Evolutionary conservation across 2,329 filamentous ascomycete genomes (phyloP).

Genomic region (Dothistroma septosporum): DNA sequence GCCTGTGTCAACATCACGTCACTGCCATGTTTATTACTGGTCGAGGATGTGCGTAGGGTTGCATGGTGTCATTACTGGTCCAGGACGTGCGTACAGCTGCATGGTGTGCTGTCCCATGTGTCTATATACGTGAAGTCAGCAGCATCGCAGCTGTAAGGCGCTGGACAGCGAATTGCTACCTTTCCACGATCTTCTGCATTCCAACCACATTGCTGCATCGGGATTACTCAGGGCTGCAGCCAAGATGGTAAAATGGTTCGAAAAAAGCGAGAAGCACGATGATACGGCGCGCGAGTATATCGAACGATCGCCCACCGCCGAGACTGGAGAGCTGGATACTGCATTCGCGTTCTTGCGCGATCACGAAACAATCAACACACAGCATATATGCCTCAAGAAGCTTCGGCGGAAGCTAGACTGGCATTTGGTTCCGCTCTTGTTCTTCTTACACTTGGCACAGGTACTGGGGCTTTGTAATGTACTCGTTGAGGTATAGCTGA

Average conservation of each 20-base stretch:
- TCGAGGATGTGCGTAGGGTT: not conserved
- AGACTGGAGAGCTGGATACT: slow-evolving; percentile 2
- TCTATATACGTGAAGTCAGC: not conserved
- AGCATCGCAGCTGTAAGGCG: no score
- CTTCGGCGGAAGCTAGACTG: slow-evolving; percentile 20
- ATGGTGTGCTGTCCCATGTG: not conserved
- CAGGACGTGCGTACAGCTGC: not conserved
- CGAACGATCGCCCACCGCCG: not conserved
- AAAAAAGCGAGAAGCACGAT: not conserved
- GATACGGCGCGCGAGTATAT: not conserved
- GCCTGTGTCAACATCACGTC: not conserved
- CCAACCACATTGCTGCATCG: not conserved
- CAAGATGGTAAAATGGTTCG: not conserved
- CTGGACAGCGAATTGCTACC: not conserved
- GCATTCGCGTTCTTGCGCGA: slow-evolving; percentile 5
- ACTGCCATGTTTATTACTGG: not conserved
- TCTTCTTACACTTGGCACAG: slow-evolving; percentile 12
- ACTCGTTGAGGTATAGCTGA: no score
- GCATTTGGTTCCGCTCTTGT: slow-evolving; percentile 18
- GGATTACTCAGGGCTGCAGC: not conserved
- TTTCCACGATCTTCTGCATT: not conserved
- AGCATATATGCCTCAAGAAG: slow-evolving; percentile 5
- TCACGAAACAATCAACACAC: not conserved
- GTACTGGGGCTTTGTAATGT: not conserved
- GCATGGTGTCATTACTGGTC: not conserved